Conservation (phyloP, 495 filamentous ascomycete genomes). For the Talaromyces trachyspermus region DNA sequence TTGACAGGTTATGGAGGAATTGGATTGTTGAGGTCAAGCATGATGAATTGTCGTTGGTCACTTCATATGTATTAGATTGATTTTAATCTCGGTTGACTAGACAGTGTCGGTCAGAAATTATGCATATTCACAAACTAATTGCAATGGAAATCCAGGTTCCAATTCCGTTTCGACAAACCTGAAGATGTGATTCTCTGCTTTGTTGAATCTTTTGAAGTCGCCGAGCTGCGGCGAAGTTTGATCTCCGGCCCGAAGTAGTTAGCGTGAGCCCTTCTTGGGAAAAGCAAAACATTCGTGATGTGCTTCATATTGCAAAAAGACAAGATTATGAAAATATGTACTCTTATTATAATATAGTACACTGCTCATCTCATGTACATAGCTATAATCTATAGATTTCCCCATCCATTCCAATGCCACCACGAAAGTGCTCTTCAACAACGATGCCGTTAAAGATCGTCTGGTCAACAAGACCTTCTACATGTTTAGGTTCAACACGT, state of each 20-base stretch:
- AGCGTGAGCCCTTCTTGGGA: not conserved
- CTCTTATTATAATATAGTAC: conserved; percentile 9
- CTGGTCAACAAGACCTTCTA: conserved; percentile 77
- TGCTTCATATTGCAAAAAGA: not conserved
- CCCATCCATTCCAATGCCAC: conserved; percentile 32
- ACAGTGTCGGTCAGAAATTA: no score
- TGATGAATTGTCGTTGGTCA: not conserved
- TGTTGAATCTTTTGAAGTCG: no score
- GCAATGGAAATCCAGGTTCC: not conserved
- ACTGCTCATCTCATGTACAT: conserved; percentile 1
- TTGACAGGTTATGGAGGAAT: no score
- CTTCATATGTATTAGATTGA: no score
- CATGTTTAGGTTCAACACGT: conserved; percentile 74
- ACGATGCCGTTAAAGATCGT: conserved; percentile 69
- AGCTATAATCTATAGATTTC: conserved; percentile 32
- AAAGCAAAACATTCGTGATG: not conserved
- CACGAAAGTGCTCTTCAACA: conserved; percentile 64
- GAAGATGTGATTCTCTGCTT: no score
- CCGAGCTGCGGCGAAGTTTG: conserved; percentile 7
- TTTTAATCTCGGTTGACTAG: no score
- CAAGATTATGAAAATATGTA: not conserved
- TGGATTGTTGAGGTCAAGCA: not conserved
- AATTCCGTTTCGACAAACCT: not conserved
- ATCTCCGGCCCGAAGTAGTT: conserved; percentile 9
- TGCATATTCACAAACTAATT: no score